phyloP scores from a whole-genome alignment of 805 yeast species.

The Komagataella mondaviorum region DNA sequence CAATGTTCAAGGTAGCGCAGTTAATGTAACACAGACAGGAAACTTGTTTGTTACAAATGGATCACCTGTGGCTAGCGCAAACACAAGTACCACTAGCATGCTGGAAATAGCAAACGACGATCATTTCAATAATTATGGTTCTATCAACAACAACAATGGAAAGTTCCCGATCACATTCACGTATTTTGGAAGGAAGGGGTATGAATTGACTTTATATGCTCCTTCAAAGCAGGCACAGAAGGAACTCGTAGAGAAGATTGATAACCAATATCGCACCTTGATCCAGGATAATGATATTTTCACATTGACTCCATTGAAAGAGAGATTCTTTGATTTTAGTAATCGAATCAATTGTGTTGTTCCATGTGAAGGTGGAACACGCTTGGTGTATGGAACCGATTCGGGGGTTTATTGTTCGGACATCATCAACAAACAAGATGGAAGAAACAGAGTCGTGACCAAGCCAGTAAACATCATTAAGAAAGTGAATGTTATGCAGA shows the following conservation, averaged over 20 bases:
- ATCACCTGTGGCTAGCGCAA: neutral
- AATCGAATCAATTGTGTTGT: slow-evolving; percentile 83
- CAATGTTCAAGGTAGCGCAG: neutral
- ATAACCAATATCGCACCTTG: slow-evolving; percentile 64
- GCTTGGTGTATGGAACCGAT: slow-evolving; percentile 82
- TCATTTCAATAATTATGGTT: slow-evolving; percentile 8
- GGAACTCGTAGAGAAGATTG: slow-evolving; percentile 68
- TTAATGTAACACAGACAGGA: neutral
- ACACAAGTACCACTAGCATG: neutral
- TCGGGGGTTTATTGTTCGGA: slow-evolving; percentile 81
- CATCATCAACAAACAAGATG: slow-evolving; percentile 27
- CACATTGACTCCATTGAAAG: slow-evolving; percentile 61
- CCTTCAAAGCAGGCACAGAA: slow-evolving; percentile 52
- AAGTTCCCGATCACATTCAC: slow-evolving; percentile 37
- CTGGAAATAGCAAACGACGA: slow-evolving; percentile 2
- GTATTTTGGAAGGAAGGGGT: slow-evolving; percentile 40
- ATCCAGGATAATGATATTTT: slow-evolving; percentile 67
- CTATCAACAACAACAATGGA: slow-evolving; percentile 6
- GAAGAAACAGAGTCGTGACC: slow-evolving; percentile 42
- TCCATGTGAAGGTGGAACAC: slow-evolving; percentile 90
- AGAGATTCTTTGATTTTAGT: slow-evolving; percentile 58
- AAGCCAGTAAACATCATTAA: slow-evolving; percentile 68
- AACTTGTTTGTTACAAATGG: neutral
- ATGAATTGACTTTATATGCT: slow-evolving; percentile 38
- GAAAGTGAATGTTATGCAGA: slow-evolving; percentile 69